phyloP scores from a whole-genome alignment of 2,329 filamentous ascomycete species.

The Endoconidiophora polonica region DNA sequence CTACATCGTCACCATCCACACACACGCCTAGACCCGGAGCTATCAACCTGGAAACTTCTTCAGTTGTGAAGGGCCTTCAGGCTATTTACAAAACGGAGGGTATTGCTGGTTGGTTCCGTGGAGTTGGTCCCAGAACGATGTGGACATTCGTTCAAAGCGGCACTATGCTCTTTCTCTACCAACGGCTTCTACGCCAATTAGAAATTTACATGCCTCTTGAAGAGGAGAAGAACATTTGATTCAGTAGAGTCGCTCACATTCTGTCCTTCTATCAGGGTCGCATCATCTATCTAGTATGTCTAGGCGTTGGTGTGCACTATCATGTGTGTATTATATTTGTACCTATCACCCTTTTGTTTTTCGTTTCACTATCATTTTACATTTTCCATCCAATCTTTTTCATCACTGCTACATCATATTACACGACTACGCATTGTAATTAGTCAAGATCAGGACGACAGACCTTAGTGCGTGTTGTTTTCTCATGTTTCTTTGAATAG shows the following conservation, averaged over 20 bases:
- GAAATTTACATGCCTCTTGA: constrained; percentile 31
- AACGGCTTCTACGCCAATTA: constrained; percentile 65
- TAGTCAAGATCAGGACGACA: too few relatives aligned
- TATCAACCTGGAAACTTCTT: constrained; percentile 71
- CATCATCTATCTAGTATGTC: not conserved
- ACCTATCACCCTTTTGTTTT: constrained; percentile 7
- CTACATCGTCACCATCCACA: constrained; percentile 77
- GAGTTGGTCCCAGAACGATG: constrained; percentile 78
- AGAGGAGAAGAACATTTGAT: constrained; percentile 15
- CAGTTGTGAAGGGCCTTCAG: constrained; percentile 64
- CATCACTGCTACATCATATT: too few relatives aligned
- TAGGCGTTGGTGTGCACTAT: not conserved
- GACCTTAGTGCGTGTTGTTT: not conserved
- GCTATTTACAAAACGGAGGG: constrained; percentile 88
- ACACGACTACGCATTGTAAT: too few relatives aligned
- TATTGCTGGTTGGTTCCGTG: constrained; percentile 77
- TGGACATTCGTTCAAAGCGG: constrained; percentile 97
- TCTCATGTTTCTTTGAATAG: not conserved
- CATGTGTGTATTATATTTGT: constrained; percentile 14
- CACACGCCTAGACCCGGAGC: constrained; percentile 65
- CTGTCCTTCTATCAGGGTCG: constrained; percentile 2
- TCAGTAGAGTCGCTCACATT: not conserved
- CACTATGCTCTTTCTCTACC: constrained; percentile 92
- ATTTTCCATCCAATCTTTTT: not conserved
- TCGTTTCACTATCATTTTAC: constrained; percentile 7